phyloP scores from a whole-genome alignment of 2,329 filamentous ascomycete genomes.

The Amauroascus niger region DNA sequence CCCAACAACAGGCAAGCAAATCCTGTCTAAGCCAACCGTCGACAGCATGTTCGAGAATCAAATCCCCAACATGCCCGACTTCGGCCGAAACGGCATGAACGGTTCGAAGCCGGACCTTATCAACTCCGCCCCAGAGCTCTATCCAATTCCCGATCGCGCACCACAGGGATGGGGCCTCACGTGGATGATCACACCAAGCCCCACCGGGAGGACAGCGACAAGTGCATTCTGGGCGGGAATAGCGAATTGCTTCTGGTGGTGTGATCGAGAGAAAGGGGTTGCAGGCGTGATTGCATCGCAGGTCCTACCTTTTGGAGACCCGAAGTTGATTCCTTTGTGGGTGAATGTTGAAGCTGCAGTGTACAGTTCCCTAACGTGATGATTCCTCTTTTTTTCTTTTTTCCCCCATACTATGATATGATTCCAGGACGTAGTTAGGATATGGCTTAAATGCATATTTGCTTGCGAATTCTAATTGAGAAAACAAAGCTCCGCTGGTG shows the following conservation, averaged over 20 bases:
- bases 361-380: conserved; percentile 24
- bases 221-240: conserved; percentile 52
- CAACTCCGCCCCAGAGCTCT: conserved; percentile 30
- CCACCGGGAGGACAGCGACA: conserved; percentile 44
- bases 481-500: neutral
- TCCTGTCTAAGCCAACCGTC: conserved; percentile 50
- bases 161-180: conserved; percentile 58
- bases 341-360: conserved; percentile 23
- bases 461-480: neutral
- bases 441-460: neutral
- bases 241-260: conserved; percentile 55
- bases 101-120: conserved; percentile 41
- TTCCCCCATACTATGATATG: no score
- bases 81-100: conserved; percentile 38
- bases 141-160: conserved; percentile 31
- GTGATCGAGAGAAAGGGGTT: conserved; percentile 50
- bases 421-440: neutral
- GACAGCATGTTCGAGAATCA: conserved; percentile 58
- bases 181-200: conserved; percentile 46
- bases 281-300: conserved; percentile 45
- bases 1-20: conserved; percentile 45
- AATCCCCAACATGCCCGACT: conserved; percentile 47
- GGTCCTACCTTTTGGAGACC: conserved; percentile 43
- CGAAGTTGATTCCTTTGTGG: conserved; percentile 37
- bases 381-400: neutral